Evolutionary conservation across 2,329 filamentous ascomycete species (phyloP), one percentile per base, ranked within the genome.

Genomic region (Ophiostoma quercus): DNA sequence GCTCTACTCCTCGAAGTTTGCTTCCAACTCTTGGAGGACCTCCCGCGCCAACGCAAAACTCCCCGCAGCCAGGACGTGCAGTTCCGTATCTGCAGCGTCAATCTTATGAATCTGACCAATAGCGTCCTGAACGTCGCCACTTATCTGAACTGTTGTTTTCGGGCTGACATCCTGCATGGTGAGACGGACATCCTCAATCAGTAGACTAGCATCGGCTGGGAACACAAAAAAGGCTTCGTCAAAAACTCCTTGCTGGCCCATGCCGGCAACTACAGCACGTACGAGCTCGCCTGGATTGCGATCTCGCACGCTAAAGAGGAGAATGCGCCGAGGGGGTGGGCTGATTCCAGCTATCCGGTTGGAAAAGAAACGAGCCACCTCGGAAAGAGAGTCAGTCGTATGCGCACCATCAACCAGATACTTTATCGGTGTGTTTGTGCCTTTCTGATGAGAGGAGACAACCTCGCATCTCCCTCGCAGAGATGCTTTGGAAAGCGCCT

Each of bases 371-470:
- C 86, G 85, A 0, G 89, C 89, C 4, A 92, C 92, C 73, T 92
- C 85, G 73, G 90, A 87, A 69, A 99, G 89, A 77, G 93, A 97
- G 77, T 98, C 94, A 3, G 90, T 84, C 0, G 94, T 99, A 79
- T 99, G 95, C 2, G 93, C 95, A 9, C 95, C 94, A 76, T 99
- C 95, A 25, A 99, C 86, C 76, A 94, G 90, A 94, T 94, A 99
- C 16, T 71, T 66, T 12, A 69, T 54, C 91, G 85, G 81, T 92
- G 90, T 6, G 92, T 90, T 7, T 87, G 85, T 37, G 29, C 32
- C 29, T n/a, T 34, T 32, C n/a, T 3, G 60, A 34, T 19, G 34
- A 7, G 32, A 3, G 92, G 90, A 51, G 2, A 96, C 81, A 57
- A 84, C 80, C 73, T 90, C 87, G 76, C 94, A 97, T 65, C 95